These are phyloP conservation scores for Linnemannia schmuckeri DNA, from an alignment of 192 early-diverging fungal genomes.

Conservation along the genomic window DNA sequence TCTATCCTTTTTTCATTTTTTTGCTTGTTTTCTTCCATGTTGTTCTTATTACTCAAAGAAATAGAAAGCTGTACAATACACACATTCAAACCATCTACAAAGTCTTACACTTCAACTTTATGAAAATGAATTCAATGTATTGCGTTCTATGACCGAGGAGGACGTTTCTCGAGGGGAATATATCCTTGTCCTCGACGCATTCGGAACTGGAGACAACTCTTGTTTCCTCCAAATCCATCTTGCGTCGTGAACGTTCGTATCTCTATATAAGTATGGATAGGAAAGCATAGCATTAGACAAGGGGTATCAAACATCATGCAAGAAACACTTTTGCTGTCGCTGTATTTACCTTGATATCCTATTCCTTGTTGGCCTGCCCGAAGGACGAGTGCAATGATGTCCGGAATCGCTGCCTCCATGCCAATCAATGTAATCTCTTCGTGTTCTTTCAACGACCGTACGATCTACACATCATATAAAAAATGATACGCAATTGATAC, in stretches of 20 bases:
- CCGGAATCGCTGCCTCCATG: constrained; percentile 53
- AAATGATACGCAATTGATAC: not conserved
- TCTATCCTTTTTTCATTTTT: constrained; percentile 4
- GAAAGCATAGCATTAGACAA: too few species aligned
- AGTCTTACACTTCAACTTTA: too few species aligned
- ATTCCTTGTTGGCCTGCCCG: constrained; percentile 43
- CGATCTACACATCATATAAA: constrained; percentile 8
- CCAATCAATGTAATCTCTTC: constrained; percentile 54
- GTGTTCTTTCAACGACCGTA: constrained; percentile 39
- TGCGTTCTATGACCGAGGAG: constrained; percentile 18
- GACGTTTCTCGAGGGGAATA: constrained; percentile 40
- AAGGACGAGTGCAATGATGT: constrained; percentile 48
- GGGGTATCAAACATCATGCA: too few species aligned
- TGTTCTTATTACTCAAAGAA: not conserved
- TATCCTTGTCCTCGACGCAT: constrained; percentile 46
- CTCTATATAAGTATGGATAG: constrained; percentile 11
- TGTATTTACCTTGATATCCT: constrained; percentile 48
- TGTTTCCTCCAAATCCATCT: constrained; percentile 52
- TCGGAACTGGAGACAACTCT: constrained; percentile 55
- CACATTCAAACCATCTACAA: not conserved
- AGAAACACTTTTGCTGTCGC: not conserved
- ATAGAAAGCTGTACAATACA: constrained; percentile 37
- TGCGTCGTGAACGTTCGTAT: constrained; percentile 51
- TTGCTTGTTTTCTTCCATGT: constrained; percentile 12
- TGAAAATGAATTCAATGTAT: too few species aligned